Base-by-base conservation (phyloP, 139 green algal species). In the Auxenochlorella pyrenoidosa region DNA sequence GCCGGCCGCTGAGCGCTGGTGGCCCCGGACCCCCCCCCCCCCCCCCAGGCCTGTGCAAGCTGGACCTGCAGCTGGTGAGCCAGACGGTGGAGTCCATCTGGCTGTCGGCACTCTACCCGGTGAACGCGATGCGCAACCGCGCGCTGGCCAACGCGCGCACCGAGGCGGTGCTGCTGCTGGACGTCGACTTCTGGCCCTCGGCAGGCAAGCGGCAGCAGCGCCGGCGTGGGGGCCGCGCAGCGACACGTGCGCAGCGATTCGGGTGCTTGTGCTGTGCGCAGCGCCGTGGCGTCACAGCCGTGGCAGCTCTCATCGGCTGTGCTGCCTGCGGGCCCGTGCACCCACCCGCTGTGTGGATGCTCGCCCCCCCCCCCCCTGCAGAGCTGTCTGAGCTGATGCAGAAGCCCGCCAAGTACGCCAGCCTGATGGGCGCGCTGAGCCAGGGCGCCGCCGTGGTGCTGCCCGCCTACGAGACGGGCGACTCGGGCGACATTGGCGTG, bases 81-180 rank as follows among this genome's bases (percentile, higher is more conserved):
- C 88, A 92, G 72, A 81, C 79, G 13, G 90, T 92, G 30, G 88
- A 92, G 78, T 88, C 59, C 70, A 68, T 92, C 32, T 92, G 88
- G 88, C 73, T 92, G 59, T 90, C 87, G 30, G 90, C 83, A 12
- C 75, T 92, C 51, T 92, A 92, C 77, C 90, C 90, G 21, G 80
- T 92, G 44, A 92, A 92, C 79, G 70, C 88, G 1, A 92, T 92
- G 90, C 87, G 90, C 51, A 92, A 92, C 60, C 88, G 90, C 36
- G 90, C 90, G 13, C 70, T 92, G 79, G 84, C 84, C 58, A 87
- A 89, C 54, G 90, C 88, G 26, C 60, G 58, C 40, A 92, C 90
- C 5, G 89, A 92, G n/a, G 78, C 86, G 12, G 86, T 92, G 59
- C 63, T 92, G 60, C 88, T 92, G 75, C 79, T 92, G 43, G 90